Conservation (phyloP, 2,329 filamentous ascomycete genomes). For the Thielaviopsis ethacetica region DNA sequence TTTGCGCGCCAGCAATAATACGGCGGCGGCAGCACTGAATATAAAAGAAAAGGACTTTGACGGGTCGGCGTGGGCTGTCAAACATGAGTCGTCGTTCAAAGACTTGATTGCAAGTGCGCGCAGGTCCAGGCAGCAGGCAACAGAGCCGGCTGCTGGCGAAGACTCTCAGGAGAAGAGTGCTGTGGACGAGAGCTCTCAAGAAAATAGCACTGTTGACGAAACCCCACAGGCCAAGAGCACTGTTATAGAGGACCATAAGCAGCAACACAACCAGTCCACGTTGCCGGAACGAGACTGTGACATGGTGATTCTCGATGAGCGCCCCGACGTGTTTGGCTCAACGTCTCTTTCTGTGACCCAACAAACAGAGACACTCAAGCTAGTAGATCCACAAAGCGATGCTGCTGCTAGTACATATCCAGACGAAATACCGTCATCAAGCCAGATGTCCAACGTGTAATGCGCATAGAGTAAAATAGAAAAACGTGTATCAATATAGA, state of each 20-base stretch:
- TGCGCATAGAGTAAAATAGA: not conserved
- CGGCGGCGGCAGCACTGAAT: slow-evolving; percentile 21
- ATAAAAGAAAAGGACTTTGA: slow-evolving; percentile 86
- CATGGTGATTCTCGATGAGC: not conserved
- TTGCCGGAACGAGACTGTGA: not conserved
- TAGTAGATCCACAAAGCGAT: not conserved
- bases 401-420: not conserved
- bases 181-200: no score
- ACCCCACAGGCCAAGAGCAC: slow-evolving; percentile 12
- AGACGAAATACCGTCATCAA: slow-evolving; percentile 2
- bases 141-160: slow-evolving; percentile 13
- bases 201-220: not conserved
- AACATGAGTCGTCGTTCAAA: slow-evolving; percentile 60
- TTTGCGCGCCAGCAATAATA: slow-evolving; percentile 37
- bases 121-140: slow-evolving; percentile 30
- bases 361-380: not conserved
- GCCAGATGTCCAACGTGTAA: not conserved
- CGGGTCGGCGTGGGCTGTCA: slow-evolving; percentile 54
- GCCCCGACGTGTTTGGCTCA: not conserved
- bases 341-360: not conserved
- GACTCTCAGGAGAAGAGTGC: no score
- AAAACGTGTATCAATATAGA: not conserved
- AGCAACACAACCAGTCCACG: not conserved
- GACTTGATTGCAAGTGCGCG: slow-evolving; percentile 64
- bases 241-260: not conserved